Conservation (phyloP, 805 yeast species). For the Suhomyces prunicola region DNA sequence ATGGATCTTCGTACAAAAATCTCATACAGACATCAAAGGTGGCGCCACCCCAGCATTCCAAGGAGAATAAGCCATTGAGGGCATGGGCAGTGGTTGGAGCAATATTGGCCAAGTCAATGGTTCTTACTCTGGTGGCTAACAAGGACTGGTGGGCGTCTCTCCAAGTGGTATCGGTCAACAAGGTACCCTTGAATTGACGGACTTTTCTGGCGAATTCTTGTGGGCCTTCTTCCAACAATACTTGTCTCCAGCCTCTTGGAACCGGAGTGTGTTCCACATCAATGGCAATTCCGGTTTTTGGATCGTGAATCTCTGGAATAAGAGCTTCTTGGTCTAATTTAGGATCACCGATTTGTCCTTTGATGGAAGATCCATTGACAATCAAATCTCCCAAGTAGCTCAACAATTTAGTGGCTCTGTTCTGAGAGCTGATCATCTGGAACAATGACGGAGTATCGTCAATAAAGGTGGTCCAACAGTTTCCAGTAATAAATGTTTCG, state of each 20-base stretch:
- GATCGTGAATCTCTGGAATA: conserved; percentile 69
- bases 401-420: conserved; percentile 93
- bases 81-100: conserved; percentile 95
- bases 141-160: conserved; percentile 99
- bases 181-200: conserved; percentile 77
- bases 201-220: conserved; percentile 86
- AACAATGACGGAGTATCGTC: conserved; percentile 97
- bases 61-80: conserved; percentile 82
- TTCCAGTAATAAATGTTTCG: conserved; percentile 79
- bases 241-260: conserved; percentile 89
- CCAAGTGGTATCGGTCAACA: conserved; percentile 99
- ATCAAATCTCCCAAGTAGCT: conserved; percentile 89
- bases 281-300: conserved; percentile 53
- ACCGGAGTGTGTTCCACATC: conserved; percentile 54
- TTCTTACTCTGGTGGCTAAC: conserved; percentile 95
- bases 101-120: conserved; percentile 84
- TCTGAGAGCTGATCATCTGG: conserved; percentile 91
- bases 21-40: conserved; percentile 99
- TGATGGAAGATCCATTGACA: conserved; percentile 93
- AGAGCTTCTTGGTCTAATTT: conserved; percentile 72
- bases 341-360: conserved; percentile 93
- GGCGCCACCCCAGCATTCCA: conserved; percentile 99
- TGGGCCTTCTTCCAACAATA: conserved; percentile 81
- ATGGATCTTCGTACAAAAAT: conserved; percentile 97
- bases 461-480: conserved; percentile 97